Evolutionary conservation across 768 basidiomycete genomes (phyloP).

Genomic region (Boletus patriciae): DNA sequence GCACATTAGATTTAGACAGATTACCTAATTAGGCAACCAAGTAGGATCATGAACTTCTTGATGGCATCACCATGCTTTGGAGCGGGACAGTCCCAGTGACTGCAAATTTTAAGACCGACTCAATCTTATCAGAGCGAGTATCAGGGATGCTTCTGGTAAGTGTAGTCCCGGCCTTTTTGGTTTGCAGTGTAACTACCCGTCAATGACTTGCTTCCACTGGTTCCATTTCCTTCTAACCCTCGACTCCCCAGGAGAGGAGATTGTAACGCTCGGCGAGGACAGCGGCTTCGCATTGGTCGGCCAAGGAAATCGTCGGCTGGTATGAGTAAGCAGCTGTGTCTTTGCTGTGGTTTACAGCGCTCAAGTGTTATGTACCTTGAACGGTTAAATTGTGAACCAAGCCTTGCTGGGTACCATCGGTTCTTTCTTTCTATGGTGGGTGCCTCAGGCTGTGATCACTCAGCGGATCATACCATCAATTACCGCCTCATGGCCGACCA

Average conservation of each 20-base stretch:
- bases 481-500: no score
- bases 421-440: background rate
- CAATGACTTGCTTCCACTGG: background rate
- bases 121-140: background rate
- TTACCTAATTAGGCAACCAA: constrained; percentile 9
- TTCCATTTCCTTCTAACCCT: no score
- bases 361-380: background rate
- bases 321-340: background rate
- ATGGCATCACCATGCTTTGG: no score
- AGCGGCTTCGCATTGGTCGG: background rate
- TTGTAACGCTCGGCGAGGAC: background rate
- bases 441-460: no score
- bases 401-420: background rate
- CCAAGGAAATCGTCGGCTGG: background rate
- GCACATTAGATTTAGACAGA: background rate
- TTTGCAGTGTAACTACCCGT: background rate
- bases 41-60: background rate
- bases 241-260: background rate
- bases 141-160: background rate
- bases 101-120: background rate
- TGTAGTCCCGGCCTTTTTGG: background rate
- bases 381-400: background rate
- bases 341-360: background rate
- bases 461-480: no score
- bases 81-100: background rate